Evolutionary conservation across 805 yeast species (phyloP), one percentile per base, ranked within the genome.

Genomic region (Saccharomyces jurei): DNA sequence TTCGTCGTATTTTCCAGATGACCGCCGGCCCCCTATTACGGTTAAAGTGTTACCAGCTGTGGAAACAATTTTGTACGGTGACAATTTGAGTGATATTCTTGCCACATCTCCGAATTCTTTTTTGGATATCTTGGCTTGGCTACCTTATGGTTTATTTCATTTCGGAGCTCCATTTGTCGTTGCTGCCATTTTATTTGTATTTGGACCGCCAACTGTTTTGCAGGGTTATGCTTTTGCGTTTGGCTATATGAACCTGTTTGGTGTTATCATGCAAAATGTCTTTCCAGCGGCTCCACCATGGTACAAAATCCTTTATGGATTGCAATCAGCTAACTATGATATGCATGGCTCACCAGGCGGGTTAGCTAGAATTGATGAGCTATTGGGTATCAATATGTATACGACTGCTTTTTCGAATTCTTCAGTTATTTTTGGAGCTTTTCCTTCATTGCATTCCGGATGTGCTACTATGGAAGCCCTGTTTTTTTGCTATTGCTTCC

Each of bases 241-340:
- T 73, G 99, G 99, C 11, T 89, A 87, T 74, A 87, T 90, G 92
- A 94, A 92, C 71, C 71, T 91, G 59, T 69, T 82, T 51, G 98
- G 97, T 48, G 97, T 92, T 31, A 64, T 86, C 36, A 80, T 81
- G 54, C 98, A 94, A 73, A 78, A 89, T 60, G 58, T 84, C 4
- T 89, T 89, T 68, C 96, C 99, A 5, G 88, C 94, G 50, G 97
- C 98, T 52, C 96, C 99, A 13, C 99, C 99, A 21, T 92, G 99
- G 99, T 92, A 92, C 69, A 87, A 88, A 64, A 82, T 82, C 56
- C 70, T 84, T 50, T 85, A 92, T 67, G 97, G 96, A 1, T 77
- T 91, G 56, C 85, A 81, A 53, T 94, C 96, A 30, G 98, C 98
- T 2, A 82, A 89, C 71, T 92, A 92, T 71, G 75, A 84, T 52